Conservation (phyloP, 257 asterid species). For the Fraxinus americana region DNA sequence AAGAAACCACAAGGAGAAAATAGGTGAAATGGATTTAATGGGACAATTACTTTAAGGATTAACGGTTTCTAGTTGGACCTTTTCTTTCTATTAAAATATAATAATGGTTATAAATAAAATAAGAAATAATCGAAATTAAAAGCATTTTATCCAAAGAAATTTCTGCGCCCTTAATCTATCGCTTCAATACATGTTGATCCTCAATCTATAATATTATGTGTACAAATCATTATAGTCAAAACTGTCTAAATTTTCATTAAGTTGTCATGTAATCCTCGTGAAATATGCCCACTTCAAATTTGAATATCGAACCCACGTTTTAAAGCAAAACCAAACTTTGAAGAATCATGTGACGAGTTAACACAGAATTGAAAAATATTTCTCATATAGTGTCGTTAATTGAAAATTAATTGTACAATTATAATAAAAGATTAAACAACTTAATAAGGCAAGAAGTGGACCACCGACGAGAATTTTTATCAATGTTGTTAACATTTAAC, state of each 20-base stretch:
- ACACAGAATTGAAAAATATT: too few relatives aligned
- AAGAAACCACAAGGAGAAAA: background rate
- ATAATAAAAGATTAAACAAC: background rate
- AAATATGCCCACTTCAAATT: background rate
- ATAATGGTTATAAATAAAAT: too few relatives aligned
- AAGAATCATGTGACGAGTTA: background rate
- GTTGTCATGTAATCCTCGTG: background rate
- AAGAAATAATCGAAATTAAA: background rate
- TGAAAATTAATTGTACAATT: background rate
- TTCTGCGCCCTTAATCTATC: background rate
- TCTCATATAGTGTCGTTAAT: background rate
- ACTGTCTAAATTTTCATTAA: background rate
- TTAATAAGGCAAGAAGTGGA: background rate
- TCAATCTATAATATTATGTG: background rate
- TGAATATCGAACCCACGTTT: background rate
- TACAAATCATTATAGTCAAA: too few relatives aligned
- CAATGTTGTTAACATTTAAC: background rate
- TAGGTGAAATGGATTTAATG: too few relatives aligned
- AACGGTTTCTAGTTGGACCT: background rate
- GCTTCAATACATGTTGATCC: background rate
- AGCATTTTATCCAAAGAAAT: background rate
- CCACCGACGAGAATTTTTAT: background rate
- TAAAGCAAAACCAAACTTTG: background rate
- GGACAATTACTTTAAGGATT: too few relatives aligned
- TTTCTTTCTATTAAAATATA: background rate